A percentile compares a stretch with the other conserved stretches of the same genome.
Evolutionary conservation across 129 eudicot species (phyloP).

Genomic region (carrot (Daucus carota)): DNA sequence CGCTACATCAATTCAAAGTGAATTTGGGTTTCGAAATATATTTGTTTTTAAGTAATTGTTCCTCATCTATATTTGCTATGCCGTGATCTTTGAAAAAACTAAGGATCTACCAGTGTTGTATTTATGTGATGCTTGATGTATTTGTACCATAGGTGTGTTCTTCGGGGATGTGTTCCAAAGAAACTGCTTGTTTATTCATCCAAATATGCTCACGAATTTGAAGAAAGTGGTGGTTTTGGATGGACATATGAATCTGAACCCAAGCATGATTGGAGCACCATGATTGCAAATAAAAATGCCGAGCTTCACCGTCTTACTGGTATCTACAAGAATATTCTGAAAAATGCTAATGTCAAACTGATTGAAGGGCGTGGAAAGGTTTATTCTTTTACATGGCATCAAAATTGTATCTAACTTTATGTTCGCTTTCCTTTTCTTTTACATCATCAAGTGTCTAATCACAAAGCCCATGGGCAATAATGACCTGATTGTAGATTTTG

Average conservation of each 20-base stretch:
- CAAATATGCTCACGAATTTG: conserved; percentile 93
- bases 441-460: background rate
- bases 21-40: background rate
- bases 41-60: background rate
- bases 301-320: conserved; percentile 94
- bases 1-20: background rate
- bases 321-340: conserved; percentile 81
- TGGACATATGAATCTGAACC: conserved; percentile 91
- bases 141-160: conserved; percentile 74
- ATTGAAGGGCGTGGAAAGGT: conserved; percentile 99
- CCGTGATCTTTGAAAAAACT: background rate
- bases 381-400: conserved; percentile 7
- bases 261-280: conserved; percentile 88
- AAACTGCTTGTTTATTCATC: conserved; percentile 93
- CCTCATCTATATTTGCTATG: background rate
- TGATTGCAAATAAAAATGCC: conserved; percentile 95
- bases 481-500: conserved; percentile 45
- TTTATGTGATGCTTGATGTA: conserved; percentile 15
- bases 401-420: background rate
- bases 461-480: background rate
- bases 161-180: conserved; percentile 98
- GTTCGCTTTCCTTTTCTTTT: background rate
- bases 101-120: background rate
- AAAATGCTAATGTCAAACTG: conserved; percentile 70
- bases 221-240: conserved; percentile 94